Percentiles rank a stretch among this genome's conserved stretches.
These are phyloP conservation scores for Penicillium lagena DNA, from an alignment of 495 filamentous ascomycete species.

Conservation along the genomic window DNA sequence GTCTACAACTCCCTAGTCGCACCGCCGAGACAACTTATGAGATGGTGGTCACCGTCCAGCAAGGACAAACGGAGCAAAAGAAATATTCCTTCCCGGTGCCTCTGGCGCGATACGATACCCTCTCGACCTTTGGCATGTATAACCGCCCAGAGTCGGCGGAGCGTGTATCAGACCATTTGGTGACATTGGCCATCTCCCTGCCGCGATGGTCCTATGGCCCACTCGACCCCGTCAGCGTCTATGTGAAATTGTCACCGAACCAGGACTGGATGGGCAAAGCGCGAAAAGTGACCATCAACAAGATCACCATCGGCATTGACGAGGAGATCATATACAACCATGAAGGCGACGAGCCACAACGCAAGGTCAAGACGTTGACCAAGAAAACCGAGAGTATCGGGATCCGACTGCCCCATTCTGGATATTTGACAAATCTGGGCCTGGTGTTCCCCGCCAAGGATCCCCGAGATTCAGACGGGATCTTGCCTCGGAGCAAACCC, in stretches of 20 bases:
- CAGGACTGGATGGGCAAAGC: conserved; percentile 87
- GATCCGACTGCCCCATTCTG: conserved; percentile 76
- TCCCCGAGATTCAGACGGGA: conserved; percentile 77
- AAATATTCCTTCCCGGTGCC: conserved; percentile 91
- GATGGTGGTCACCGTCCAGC: conserved; percentile 91
- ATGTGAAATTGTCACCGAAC: conserved; percentile 88
- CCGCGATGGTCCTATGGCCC: conserved; percentile 97
- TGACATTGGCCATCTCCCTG: conserved; percentile 83
- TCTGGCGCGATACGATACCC: conserved; percentile 85
- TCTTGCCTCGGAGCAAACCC: conserved; percentile 75
- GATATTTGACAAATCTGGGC: conserved; percentile 86
- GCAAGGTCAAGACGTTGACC: conserved; percentile 79
- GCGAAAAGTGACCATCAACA: conserved; percentile 85
- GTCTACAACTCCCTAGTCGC: conserved; percentile 81
- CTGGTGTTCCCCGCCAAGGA: conserved; percentile 90
- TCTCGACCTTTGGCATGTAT: conserved; percentile 99
- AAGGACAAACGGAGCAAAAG: conserved; percentile 75
- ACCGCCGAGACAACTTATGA: conserved; percentile 96
- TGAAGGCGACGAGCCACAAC: conserved; percentile 92
- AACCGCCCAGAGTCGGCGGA: conserved; percentile 89
- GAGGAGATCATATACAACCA: conserved; percentile 98
- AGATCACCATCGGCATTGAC: conserved; percentile 89
- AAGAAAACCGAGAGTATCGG: conserved; percentile 77
- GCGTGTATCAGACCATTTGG: conserved; percentile 78
- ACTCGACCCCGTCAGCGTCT: conserved; percentile 89